Conservation (phyloP, 805 yeast species). For the Lachancea fermentati region DNA sequence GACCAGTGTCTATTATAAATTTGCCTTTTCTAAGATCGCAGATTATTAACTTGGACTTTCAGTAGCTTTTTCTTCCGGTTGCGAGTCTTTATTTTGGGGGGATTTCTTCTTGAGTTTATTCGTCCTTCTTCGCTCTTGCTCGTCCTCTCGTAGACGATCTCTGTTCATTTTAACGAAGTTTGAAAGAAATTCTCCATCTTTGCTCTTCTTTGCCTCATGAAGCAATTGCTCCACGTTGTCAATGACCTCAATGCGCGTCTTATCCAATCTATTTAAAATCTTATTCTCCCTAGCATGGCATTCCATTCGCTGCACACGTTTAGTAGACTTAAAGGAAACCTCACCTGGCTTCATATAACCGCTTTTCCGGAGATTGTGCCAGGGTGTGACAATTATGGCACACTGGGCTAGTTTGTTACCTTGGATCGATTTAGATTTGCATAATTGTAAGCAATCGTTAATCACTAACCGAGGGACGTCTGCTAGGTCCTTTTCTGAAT, state of each 20-base stretch:
- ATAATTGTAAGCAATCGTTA: slow-evolving; percentile 58
- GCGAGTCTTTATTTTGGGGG: no score
- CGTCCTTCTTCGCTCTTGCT: slow-evolving; percentile 16
- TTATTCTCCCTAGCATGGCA: slow-evolving; percentile 54
- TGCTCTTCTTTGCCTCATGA: slow-evolving; percentile 29
- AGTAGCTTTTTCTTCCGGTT: no score
- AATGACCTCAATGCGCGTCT: slow-evolving; percentile 52
- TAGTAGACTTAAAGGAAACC: slow-evolving; percentile 62
- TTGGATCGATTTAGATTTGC: slow-evolving; percentile 71
- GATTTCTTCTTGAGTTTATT: no score
- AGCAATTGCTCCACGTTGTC: slow-evolving; percentile 27
- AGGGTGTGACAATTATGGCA: slow-evolving; percentile 67
- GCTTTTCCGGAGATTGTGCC: slow-evolving; percentile 59
- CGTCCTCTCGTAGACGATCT: slow-evolving; percentile 21
- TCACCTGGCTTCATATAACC: slow-evolving; percentile 76
- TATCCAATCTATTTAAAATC: slow-evolving; percentile 55
- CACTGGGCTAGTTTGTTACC: slow-evolving; percentile 67
- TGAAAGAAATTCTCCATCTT: slow-evolving; percentile 23
- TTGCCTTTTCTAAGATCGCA: no score
- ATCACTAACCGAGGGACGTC: slow-evolving; percentile 49
- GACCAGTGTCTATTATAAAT: no score
- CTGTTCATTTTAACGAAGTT: slow-evolving; percentile 15
- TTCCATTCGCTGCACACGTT: slow-evolving; percentile 45
- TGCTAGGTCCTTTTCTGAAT: slow-evolving; percentile 41
- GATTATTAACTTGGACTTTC: no score